Base-by-base conservation (phyloP, 805 yeast genomes). In the Priceomyces fermenticarens region DNA sequence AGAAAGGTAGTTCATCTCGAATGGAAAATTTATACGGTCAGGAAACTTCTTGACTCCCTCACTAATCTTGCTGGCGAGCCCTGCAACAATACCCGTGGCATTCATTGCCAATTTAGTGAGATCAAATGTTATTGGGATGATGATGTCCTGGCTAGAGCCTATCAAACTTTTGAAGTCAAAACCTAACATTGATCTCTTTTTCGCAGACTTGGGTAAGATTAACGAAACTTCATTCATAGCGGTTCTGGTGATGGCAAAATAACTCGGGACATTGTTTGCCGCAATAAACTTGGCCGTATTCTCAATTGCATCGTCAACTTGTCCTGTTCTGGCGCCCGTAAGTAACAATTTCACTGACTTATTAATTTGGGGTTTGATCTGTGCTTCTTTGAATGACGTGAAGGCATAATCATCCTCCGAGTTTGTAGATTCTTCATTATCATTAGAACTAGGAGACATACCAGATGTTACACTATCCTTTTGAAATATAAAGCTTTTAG, bases 31-130 rank as follows among this genome's bases (percentile, higher is more conserved):
- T n/a, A 36, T 36, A 2, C 40, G 35, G 16, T 43, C 47, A 4
- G 57, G 53, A 17, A 35, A 34, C 11, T 39, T 35, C 15, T 48
- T 51, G 30, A 56, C 48, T 4, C 66, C 69, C 32, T 59, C 63
- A 14, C 74, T 51, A 16, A 81, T 56, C 40, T 64, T 68, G 30
- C 76, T 62, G 0, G 87, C 85, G 15, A 82, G 69, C 1, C 85
- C 84, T 0, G 85, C 80, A 2, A 81, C 85, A 36, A 82, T 79
- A 31, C 88, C 88, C 15, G 81, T 78, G 6, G 79, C 65, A 54
- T 81, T 81, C 12, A 77, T 57, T 0, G 86, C 86, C 16, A 81
- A 54, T 23, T 62, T 59, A 10, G 71, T 62, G 43, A 81, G 67
- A 53, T 81, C 81, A 14, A 82, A 72, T 1, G 73, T 63, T 3